Base-by-base conservation (phyloP, 148 eudicot species). In the Rhododendron mucronatum region DNA sequence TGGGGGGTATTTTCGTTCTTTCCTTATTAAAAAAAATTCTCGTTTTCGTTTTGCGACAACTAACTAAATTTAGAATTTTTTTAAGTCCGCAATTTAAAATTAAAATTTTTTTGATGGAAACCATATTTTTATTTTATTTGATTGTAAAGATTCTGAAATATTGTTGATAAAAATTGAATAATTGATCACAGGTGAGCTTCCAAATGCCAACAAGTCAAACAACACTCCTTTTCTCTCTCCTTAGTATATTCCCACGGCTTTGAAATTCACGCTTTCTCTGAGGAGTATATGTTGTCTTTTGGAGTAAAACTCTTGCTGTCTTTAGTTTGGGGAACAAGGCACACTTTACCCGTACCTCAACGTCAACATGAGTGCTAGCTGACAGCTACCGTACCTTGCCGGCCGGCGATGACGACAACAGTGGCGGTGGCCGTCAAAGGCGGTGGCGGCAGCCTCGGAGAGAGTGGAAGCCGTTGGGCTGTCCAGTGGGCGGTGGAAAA, bases 381-480 rank as follows among this genome's bases (percentile, higher is more conserved):
- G 7, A 6, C 0, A 41, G 45, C 45, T 0, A 41, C 7, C 45
- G 45, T 5, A 41, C 45, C 0, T 41, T 6, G 45, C 45, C 45
- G 45, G 45, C 45, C 39, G 65, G 83, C 84, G 84, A 83, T 85
- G 88, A 87, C 86, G 73, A 87, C 85, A 63, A 87, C 91, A 75
- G 94, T 93, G 79, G 98, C 94, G 71, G 98, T 93, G 92, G 98
- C 98, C 1, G 94, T 94, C 23, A 89, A 90, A 78, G 88, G 90
- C 3, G 90, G 88, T 4, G 87, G 82, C 14, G 90, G 95, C 0
- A 78, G 82, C 21, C 78, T 79, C 1, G 84, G 90, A 6, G 98
- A 97, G 0, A 92, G 85, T 16, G 98, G 95, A 2, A 96, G 96
- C 87, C 91, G 86, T 74, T 90, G 95, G 48, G 98, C 98, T 20